Evolutionary conservation across 352 stramenopile species (phyloP).

Genomic region (Phytophthora rubi): DNA sequence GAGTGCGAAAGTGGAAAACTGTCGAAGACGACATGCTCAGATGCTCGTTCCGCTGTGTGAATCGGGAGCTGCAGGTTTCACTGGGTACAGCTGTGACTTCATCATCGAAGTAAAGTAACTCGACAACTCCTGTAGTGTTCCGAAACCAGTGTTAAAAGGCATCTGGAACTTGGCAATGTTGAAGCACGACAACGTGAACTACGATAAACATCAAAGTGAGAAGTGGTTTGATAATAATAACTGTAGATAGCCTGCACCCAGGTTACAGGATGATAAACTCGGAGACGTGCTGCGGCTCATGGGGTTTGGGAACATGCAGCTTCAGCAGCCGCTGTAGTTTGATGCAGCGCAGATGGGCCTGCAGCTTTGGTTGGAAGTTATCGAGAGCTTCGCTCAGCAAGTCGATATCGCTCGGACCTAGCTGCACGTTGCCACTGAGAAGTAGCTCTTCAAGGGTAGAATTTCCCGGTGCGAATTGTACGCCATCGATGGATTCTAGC

Average conservation of each 20-base stretch:
- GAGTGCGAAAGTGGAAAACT: no score
- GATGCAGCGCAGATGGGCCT: constrained; percentile 60
- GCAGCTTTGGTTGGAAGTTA: constrained; percentile 47
- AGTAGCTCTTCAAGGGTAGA: constrained; percentile 62
- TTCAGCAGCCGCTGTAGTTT: constrained; percentile 66
- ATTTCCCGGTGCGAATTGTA: constrained; percentile 68
- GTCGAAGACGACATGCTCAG: no score
- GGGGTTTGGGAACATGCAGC: constrained; percentile 3
- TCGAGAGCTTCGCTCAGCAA: constrained; percentile 50
- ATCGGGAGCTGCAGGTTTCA: no score
- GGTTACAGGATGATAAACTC: constrained; percentile 38
- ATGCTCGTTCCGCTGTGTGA: no score
- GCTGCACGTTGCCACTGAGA: constrained; percentile 65
- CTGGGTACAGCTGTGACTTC: no score
- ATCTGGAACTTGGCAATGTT: not conserved
- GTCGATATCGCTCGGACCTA: constrained; percentile 44
- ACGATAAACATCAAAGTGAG: no score
- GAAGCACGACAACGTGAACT: no score
- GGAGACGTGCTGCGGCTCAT: constrained; percentile 33
- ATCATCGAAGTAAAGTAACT: no score
- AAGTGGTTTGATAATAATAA: no score
- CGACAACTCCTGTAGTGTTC: no score
- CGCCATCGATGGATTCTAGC: constrained; percentile 58
- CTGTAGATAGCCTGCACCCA: not conserved
- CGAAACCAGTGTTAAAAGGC: no score